Conservation (phyloP, 257 asterid species). For the Nicotiana obtusifolia region DNA sequence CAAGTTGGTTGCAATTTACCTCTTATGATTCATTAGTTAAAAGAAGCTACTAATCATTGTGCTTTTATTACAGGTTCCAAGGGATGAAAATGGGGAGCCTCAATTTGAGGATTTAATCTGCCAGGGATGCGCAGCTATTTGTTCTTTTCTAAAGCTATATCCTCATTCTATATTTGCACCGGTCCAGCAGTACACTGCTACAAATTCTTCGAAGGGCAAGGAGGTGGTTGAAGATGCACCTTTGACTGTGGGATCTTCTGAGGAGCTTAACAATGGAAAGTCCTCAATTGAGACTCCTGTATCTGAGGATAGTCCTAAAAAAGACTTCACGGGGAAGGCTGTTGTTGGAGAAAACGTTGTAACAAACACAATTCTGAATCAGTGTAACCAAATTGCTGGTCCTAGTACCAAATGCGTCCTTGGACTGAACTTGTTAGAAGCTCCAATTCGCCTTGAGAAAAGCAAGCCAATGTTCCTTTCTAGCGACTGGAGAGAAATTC, state of each 20-base stretch:
- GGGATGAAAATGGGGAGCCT: constrained; percentile 90
- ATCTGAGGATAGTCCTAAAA: constrained; percentile 18
- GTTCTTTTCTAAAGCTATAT: constrained; percentile 61
- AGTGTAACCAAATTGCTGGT: constrained; percentile 33
- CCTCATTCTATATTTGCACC: constrained; percentile 42
- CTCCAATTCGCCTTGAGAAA: constrained; percentile 24
- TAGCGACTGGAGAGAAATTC: constrained; percentile 68
- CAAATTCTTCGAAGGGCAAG: constrained; percentile 31
- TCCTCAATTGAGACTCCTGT: constrained; percentile 17
- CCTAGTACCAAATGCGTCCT: constrained; percentile 44
- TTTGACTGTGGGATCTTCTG: constrained; percentile 19
- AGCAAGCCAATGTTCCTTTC: constrained; percentile 63
- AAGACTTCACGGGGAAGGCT: constrained; percentile 16
- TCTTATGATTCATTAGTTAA: not conserved
- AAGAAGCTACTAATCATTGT: constrained; percentile 1
- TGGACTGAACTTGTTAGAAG: constrained; percentile 41
- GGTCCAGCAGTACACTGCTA: constrained; percentile 14
- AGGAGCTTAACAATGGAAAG: constrained; percentile 23
- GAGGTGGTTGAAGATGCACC: constrained; percentile 30
- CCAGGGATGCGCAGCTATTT: constrained; percentile 61
- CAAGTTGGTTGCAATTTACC: not conserved
- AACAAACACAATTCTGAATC: constrained; percentile 4
- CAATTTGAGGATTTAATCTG: constrained; percentile 80
- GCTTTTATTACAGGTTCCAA: constrained; percentile 51
- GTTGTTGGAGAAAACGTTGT: constrained; percentile 8